phyloP scores from a whole-genome alignment of 176 grass and related monocot genomes.

The Eleusine coracana region DNA sequence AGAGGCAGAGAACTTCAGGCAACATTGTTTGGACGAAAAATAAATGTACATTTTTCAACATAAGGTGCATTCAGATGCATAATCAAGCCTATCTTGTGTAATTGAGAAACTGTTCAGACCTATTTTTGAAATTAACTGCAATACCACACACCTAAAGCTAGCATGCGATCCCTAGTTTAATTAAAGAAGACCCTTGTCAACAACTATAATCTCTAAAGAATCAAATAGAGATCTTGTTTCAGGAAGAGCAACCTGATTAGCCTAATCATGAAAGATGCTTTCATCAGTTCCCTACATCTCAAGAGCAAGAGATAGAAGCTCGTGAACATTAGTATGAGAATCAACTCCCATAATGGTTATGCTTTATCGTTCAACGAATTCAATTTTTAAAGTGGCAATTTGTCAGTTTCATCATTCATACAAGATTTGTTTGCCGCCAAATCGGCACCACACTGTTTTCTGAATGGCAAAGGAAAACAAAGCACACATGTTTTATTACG shows the following conservation, averaged over 20 bases:
- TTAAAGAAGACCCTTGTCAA: background rate
- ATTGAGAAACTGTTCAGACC: background rate
- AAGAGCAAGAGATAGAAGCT: background rate
- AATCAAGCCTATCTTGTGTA: conserved; percentile 6
- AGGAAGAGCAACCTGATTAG: background rate
- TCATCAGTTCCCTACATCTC: conserved; percentile 1
- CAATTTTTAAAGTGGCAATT: background rate
- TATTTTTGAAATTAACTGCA: background rate
- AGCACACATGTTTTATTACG: background rate
- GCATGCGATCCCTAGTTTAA: background rate
- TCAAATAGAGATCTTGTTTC: background rate
- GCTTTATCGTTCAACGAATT: background rate
- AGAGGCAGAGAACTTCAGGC: background rate
- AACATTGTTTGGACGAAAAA: background rate
- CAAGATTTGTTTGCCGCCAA: background rate
- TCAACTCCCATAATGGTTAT: background rate
- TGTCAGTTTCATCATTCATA: background rate
- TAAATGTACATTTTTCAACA: background rate
- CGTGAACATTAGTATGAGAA: background rate
- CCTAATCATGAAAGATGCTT: conserved; percentile 1
- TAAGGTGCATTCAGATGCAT: background rate
- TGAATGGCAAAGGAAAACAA: background rate
- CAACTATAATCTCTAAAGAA: background rate
- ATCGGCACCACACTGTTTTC: background rate
- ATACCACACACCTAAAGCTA: background rate